Evolutionary conservation across 768 basidiomycete genomes (phyloP).

Genomic region (Tulasnella sp.): DNA sequence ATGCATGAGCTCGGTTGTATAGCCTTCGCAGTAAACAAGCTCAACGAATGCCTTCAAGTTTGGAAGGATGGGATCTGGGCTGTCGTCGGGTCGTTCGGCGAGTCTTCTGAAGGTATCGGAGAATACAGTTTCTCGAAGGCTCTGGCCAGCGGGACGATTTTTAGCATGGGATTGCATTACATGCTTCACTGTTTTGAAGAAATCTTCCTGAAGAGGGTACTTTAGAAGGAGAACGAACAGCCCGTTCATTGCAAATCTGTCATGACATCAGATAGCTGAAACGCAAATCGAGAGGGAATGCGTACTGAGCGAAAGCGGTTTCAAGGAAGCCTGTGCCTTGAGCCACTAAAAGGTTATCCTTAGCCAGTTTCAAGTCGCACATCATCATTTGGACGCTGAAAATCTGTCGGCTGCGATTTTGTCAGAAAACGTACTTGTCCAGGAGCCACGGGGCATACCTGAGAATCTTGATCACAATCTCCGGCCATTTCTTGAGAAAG

Average conservation of each 20-base stretch:
- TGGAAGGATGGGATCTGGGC: constrained; percentile 43
- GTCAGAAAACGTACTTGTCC: not conserved
- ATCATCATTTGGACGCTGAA: constrained; percentile 52
- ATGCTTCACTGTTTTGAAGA: constrained; percentile 18
- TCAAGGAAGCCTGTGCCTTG: constrained; percentile 59
- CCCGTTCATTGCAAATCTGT: constrained; percentile 58
- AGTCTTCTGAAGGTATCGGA: constrained; percentile 48
- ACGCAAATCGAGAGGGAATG: not conserved
- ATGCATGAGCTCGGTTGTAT: constrained; percentile 52
- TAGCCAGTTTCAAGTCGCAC: constrained; percentile 46
- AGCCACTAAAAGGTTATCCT: constrained; percentile 55
- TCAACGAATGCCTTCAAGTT: constrained; percentile 60
- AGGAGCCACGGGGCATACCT: constrained; percentile 44
- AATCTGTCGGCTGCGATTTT: constrained; percentile 48
- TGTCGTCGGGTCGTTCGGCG: constrained; percentile 51
- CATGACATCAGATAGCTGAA: not conserved
- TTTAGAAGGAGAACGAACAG: constrained; percentile 57
- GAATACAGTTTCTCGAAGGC: constrained; percentile 44
- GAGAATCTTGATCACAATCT: constrained; percentile 51
- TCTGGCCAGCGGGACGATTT: constrained; percentile 34
- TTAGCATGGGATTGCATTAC: constrained; percentile 23
- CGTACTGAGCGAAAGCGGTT: constrained; percentile 50
- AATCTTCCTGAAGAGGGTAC: constrained; percentile 31
- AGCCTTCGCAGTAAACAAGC: constrained; percentile 53
- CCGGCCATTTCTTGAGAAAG: constrained; percentile 59